Conservation (phyloP, 108 stramenopile genomes). For the Seminavis robusta region DNA sequence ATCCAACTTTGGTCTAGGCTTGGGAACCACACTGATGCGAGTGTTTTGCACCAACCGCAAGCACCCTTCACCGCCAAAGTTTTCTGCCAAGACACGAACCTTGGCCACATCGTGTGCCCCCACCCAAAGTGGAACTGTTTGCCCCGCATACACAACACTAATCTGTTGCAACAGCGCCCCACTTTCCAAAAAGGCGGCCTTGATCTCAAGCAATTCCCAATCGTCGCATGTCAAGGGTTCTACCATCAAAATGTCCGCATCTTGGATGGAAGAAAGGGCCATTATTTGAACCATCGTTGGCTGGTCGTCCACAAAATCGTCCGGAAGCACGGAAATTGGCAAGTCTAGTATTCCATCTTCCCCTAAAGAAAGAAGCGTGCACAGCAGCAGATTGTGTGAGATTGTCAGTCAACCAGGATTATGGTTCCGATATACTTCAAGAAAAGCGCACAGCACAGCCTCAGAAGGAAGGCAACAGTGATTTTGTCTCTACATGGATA, state of each 20-base stretch:
- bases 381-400: background rate
- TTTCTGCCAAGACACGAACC: conserved; percentile 23
- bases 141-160: conserved; percentile 56
- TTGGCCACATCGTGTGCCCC: conserved; percentile 3
- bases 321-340: background rate
- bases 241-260: conserved; percentile 39
- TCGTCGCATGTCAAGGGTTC: conserved; percentile 65
- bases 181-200: conserved; percentile 53
- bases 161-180: conserved; percentile 68
- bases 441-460: conserved; percentile 11
- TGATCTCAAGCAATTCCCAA: conserved; percentile 76
- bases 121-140: conserved; percentile 43
- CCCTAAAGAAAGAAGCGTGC: conserved; percentile 5
- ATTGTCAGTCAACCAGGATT: too few relatives aligned
- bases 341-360: background rate
- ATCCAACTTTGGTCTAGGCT: conserved; percentile 30
- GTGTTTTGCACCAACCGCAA: conserved; percentile 50
- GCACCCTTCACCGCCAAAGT: too few relatives aligned
- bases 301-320: background rate
- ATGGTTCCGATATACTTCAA: conserved; percentile 1
- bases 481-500: conserved; percentile 31
- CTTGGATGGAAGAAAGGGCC: conserved; percentile 28
- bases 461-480: conserved; percentile 64
- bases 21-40: conserved; percentile 47
- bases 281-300: conserved; percentile 29